Conservation (phyloP, 805 yeast genomes). For the Saccharomycopsis guyanensis region DNA sequence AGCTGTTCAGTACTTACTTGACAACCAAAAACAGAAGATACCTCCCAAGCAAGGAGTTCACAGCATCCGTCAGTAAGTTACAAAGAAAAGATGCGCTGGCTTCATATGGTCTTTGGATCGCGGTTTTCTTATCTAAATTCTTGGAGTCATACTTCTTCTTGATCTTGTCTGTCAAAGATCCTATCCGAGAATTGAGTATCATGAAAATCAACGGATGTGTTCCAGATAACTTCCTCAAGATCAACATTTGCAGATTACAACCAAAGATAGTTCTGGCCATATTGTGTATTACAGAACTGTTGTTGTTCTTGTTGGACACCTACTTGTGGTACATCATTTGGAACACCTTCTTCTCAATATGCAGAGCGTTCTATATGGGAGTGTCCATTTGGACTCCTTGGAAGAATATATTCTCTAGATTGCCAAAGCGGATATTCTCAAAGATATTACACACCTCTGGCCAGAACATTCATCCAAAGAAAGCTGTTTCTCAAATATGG, state of each 20-base stretch:
- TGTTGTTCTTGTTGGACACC: slow-evolving; percentile 71
- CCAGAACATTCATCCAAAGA: slow-evolving; percentile 38
- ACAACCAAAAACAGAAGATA: slow-evolving; percentile 32
- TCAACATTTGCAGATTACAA: slow-evolving; percentile 45
- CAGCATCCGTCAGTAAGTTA: slow-evolving; percentile 49
- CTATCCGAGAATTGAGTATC: slow-evolving; percentile 57
- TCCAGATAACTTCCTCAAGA: slow-evolving; percentile 54
- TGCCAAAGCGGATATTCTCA: slow-evolving; percentile 70
- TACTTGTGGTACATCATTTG: slow-evolving; percentile 81
- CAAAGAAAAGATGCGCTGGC: slow-evolving; percentile 48
- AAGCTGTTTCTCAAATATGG: slow-evolving; percentile 67
- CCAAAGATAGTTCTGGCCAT: slow-evolving; percentile 47
- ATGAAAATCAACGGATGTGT: slow-evolving; percentile 49
- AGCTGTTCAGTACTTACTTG: slow-evolving; percentile 39
- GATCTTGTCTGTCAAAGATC: slow-evolving; percentile 65
- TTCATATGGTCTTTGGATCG: slow-evolving; percentile 63
- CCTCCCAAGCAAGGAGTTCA: slow-evolving; percentile 49
- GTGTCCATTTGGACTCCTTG: slow-evolving; percentile 86
- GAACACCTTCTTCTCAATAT: slow-evolving; percentile 66
- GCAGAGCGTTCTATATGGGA: slow-evolving; percentile 65
- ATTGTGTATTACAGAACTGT: slow-evolving; percentile 53
- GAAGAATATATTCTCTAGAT: slow-evolving; percentile 68
- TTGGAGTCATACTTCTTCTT: slow-evolving; percentile 73
- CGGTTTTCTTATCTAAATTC: slow-evolving; percentile 60
- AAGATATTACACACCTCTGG: slow-evolving; percentile 50